Evolutionary conservation across 139 green algal species (phyloP).

Genomic region (Chlorella sp.): DNA sequence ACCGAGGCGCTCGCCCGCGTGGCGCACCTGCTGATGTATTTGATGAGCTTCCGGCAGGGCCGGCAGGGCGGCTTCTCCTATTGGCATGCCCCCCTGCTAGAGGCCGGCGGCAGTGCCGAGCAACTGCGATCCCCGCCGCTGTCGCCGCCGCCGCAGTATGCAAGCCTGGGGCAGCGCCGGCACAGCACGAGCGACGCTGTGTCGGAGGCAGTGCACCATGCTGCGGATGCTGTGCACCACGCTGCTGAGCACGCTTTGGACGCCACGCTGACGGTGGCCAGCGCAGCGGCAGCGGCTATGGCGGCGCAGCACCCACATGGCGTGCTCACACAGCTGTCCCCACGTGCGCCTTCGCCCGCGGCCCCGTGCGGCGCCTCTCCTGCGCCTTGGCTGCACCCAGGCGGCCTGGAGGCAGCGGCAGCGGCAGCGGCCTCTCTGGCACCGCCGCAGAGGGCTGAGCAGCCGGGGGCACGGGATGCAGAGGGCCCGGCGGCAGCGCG

Average conservation of each 20-base stretch:
- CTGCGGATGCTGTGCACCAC: slow-evolving; percentile 11
- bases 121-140: not conserved
- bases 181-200: slow-evolving; percentile 9
- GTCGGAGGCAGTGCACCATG: slow-evolving; percentile 6
- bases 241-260: slow-evolving; percentile 42
- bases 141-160: not conserved
- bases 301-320: slow-evolving; percentile 42
- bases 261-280: not conserved
- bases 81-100: slow-evolving; percentile 18
- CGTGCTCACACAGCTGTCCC: not conserved
- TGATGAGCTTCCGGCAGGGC: slow-evolving; percentile 36
- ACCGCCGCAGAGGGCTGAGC: not conserved
- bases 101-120: no score
- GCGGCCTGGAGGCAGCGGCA: not conserved
- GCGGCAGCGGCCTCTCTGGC: not conserved
- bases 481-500: not conserved
- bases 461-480: not conserved
- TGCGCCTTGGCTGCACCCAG: not conserved
- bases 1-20: slow-evolving; percentile 32
- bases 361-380: not conserved
- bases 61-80: slow-evolving; percentile 41
- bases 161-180: not conserved
- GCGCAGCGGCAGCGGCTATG: slow-evolving; percentile 9
- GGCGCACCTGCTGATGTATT: slow-evolving; percentile 20
- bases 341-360: not conserved